These are phyloP conservation scores for Lipomyces sp. DNA, from an alignment of 805 yeast genomes.

Conservation along the genomic window DNA sequence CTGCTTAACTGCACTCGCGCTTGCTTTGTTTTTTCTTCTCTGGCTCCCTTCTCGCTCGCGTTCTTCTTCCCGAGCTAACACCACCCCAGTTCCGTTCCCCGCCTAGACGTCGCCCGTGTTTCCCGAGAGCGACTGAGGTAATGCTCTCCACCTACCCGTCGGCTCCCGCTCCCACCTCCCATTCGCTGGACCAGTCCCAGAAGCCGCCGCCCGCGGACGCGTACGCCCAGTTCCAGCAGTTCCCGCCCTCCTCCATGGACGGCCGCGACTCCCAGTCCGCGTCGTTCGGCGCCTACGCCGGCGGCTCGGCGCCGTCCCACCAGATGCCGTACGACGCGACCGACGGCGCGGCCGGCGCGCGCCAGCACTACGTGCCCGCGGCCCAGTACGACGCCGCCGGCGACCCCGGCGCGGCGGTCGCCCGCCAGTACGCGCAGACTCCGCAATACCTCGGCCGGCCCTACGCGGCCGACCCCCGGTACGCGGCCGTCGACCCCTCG, in stretches of 20 bases:
- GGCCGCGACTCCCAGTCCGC: conserved; percentile 21
- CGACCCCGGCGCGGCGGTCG: neutral
- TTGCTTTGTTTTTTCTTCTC: too few species aligned
- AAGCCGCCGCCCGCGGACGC: neutral
- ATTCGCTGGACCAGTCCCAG: neutral
- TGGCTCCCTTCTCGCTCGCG: too few species aligned
- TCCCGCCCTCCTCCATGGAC: conserved; percentile 10
- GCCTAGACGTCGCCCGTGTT: neutral
- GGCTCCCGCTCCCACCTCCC: neutral
- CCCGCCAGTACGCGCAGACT: conserved; percentile 14
- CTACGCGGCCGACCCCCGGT: conserved; percentile 15
- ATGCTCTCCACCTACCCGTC: conserved; percentile 11
- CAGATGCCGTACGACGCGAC: conserved; percentile 13
- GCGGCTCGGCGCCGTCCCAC: conserved; percentile 8
- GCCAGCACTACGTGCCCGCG: conserved; percentile 12
- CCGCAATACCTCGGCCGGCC: conserved; percentile 11
- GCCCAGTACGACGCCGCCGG: conserved; percentile 7
- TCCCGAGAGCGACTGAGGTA: neutral
- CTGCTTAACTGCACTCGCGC: too few species aligned
- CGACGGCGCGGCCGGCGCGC: conserved; percentile 10
- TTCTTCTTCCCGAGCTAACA: neutral
- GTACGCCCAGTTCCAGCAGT: neutral
- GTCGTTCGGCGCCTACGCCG: conserved; percentile 15
- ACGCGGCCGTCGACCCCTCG: conserved; percentile 12
- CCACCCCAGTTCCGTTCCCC: neutral